Evolutionary conservation across 1,284 basidiomycete species (phyloP), one percentile per base, ranked within the genome.

Genomic region (Papiliotrema laurentii): DNA sequence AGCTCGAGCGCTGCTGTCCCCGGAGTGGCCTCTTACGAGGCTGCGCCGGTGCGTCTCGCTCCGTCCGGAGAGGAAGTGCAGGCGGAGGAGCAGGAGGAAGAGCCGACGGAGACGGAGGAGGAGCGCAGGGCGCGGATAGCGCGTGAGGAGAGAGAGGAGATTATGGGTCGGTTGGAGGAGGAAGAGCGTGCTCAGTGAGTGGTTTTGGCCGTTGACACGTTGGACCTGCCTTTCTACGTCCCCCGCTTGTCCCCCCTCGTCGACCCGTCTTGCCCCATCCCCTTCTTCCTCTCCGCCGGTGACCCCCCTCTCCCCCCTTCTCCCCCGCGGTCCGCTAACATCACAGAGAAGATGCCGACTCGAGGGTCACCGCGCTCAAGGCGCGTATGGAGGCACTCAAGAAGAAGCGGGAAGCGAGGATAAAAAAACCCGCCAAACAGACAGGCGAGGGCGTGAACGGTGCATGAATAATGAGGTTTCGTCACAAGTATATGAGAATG

Each of bases 131-230:
- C 47, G 27, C 51, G 71, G 21, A 13, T 68, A 37, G 64, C 59
- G 22, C 48, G 66, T 19, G 72, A 75, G 50, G 73, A 75, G 59
- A 59, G 61, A 44, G 73, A 75, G 53, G 73, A 74, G 58, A 72
- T 75, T 21, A 63, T 75, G 47, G 56, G 51, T 33, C 49, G 73
- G 11, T 50, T 75, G 27, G 69, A 72, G 45, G 73, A 73, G 45
- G 72, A 75, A 56, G 62, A 69, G 53, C 52, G 72, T 31, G 73
- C 72, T 22, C 73, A 75, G 71, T 74, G 50, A 64, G 72, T 71
- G n/a, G 24, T 14, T 4, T 31, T 16, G 47, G 19, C 27, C 18
- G 25, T 37, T 24, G 33, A 30, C 47, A 2, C 18, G 1, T n/a
- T 16, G 18, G n/a, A n/a, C n/a, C n/a, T n/a, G n/a, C n/a, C n/a